Evolutionary conservation across 805 yeast species (phyloP), one percentile per base, ranked within the genome.

Genomic region (Starmerella bacillaris): DNA sequence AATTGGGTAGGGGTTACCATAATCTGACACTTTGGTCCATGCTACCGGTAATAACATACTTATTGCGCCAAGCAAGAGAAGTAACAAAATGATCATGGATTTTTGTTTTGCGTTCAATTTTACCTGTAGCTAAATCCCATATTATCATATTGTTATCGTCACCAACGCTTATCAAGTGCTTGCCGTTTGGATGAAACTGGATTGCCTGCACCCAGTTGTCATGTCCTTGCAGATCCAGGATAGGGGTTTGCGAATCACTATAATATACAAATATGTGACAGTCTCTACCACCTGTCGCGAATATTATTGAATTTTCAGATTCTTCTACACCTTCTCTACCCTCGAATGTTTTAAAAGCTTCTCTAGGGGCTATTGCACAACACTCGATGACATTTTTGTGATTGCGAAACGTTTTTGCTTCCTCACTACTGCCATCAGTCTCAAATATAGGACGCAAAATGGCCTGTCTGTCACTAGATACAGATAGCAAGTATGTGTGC

Each of bases 371-470:
- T 42, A 82, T 72, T 28, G 64, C 64, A 7, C 70, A 74, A 27
- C 69, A 65, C 50, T 84, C 95, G 9, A 84, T 65, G 11, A 82
- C 94, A 56, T 80, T 93, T 12, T 65, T 64, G 55, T 84, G 94
- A 0, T 92, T 51, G 50, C 80, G 64, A 30, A 72, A 57, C 0
- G 78, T 69, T 5, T 74, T 53, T 1, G 53, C 1, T 62, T 50
- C 29, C 16, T 6, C 29, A 12, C n/a, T n/a, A 22, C 18, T 3
- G 12, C 15, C 35, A 11, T 31, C 32, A 17, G 18, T 9, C 18
- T 16, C 37, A 16, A 37, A 35, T 20, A 38, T 21, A 18, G 14
- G 22, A n/a, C 31, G 27, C 16, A 42, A 30, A 12, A 39, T 31
- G 15, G 35, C 45, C 12, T 36, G 30, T 18, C 41, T 35, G 33